A percentile compares a stretch with the other conserved stretches of the same genome.
Conservation (phyloP, 495 filamentous ascomycete species). For the Xylaria cubensis region DNA sequence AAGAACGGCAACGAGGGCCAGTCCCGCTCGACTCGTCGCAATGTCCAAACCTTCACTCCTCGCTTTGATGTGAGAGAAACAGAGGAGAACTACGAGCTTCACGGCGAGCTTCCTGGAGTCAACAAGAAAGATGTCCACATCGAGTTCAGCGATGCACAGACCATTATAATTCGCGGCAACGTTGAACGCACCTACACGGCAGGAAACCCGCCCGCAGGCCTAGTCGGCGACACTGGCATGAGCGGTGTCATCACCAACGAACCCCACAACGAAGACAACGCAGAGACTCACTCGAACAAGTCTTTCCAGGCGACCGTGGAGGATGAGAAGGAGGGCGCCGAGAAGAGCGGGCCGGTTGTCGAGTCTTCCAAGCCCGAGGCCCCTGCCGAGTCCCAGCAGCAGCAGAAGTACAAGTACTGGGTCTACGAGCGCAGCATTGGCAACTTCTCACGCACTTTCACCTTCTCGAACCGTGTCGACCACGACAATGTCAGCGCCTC, state of each 20-base stretch:
- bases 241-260: slow-evolving; percentile 50
- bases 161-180: slow-evolving; percentile 74
- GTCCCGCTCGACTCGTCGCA: slow-evolving; percentile 18
- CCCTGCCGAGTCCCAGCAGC: slow-evolving; percentile 37
- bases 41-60: slow-evolving; percentile 63
- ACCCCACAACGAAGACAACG: slow-evolving; percentile 70
- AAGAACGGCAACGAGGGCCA: slow-evolving; percentile 36
- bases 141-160: slow-evolving; percentile 83
- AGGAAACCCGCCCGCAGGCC: slow-evolving; percentile 47
- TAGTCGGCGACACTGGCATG: slow-evolving; percentile 37
- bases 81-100: slow-evolving; percentile 72
- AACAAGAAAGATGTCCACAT: slow-evolving; percentile 78
- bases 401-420: slow-evolving; percentile 70
- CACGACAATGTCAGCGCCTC: slow-evolving; percentile 77
- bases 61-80: slow-evolving; percentile 83
- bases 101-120: slow-evolving; percentile 87
- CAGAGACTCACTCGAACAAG: slow-evolving; percentile 35
- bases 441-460: slow-evolving; percentile 80
- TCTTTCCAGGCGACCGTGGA: slow-evolving; percentile 66
- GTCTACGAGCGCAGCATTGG: slow-evolving; percentile 80
- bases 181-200: slow-evolving; percentile 64
- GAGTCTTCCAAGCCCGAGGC: slow-evolving; percentile 40
- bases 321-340: slow-evolving; percentile 50
- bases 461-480: slow-evolving; percentile 76
- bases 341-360: slow-evolving; percentile 32